These are phyloP conservation scores for Yamadazyma ubonensis DNA, from an alignment of 805 yeast species.

Conservation along the genomic window DNA sequence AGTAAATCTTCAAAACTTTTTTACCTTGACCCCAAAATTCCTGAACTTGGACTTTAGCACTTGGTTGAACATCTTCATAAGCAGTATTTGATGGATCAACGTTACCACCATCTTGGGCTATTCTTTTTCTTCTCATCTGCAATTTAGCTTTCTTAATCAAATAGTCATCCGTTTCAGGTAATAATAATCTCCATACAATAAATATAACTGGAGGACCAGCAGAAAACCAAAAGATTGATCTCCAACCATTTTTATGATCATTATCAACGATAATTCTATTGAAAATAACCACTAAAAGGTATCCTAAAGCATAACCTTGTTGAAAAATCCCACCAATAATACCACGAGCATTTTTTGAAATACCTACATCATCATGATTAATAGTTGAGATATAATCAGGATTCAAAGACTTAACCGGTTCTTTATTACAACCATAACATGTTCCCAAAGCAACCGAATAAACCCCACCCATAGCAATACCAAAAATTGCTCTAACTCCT, in stretches of 20 bases:
- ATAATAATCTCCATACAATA: slow-evolving; percentile 30
- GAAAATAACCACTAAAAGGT: slow-evolving; percentile 62
- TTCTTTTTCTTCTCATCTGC: slow-evolving; percentile 10
- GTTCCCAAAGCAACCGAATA: slow-evolving; percentile 56
- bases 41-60: slow-evolving; percentile 17
- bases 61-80: slow-evolving; percentile 3
- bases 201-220: slow-evolving; percentile 51
- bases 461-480: slow-evolving; percentile 56
- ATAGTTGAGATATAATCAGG: slow-evolving; percentile 11
- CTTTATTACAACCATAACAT: slow-evolving; percentile 21
- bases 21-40: slow-evolving; percentile 10
- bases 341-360: slow-evolving; percentile 52
- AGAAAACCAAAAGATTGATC: slow-evolving; percentile 66
- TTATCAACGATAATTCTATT: slow-evolving; percentile 54
- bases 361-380: slow-evolving; percentile 10
- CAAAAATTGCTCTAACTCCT: slow-evolving; percentile 63
- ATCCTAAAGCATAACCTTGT: slow-evolving; percentile 77
- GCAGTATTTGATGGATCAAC: slow-evolving; percentile 31
- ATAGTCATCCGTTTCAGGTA: slow-evolving; percentile 52
- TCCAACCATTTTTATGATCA: slow-evolving; percentile 48
- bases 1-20: slow-evolving; percentile 41
- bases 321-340: slow-evolving; percentile 68
- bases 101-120: slow-evolving; percentile 12
- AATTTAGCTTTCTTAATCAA: slow-evolving; percentile 31
- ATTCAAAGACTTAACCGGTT: slow-evolving; percentile 9